These are phyloP conservation scores for Hypoxylon rickii DNA, from an alignment of 495 filamentous ascomycete genomes.

Conservation along the genomic window DNA sequence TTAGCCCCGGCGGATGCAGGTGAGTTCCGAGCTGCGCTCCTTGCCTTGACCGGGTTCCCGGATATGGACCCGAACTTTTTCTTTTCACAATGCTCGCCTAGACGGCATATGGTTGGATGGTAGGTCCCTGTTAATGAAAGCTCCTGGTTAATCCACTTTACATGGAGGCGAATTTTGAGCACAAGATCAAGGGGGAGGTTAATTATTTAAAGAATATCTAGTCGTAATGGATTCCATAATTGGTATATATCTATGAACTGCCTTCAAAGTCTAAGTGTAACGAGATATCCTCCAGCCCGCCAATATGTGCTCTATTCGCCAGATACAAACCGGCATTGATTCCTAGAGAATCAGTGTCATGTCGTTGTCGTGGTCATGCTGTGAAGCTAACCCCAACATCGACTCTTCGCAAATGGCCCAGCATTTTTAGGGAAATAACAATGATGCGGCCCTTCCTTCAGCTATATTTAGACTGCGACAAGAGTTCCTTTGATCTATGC, in stretches of 20 bases:
- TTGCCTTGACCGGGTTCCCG: not conserved
- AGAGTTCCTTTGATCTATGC: not conserved
- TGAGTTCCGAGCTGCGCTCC: slow-evolving; percentile 14
- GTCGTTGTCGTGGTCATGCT: no score
- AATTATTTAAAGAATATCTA: not conserved
- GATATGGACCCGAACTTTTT: not conserved
- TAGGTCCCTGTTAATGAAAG: not conserved
- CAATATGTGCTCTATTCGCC: slow-evolving; percentile 6
- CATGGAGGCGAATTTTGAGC: not conserved
- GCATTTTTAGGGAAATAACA: no score
- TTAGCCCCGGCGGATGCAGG: slow-evolving; percentile 6
- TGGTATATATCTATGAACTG: slow-evolving; percentile 11
- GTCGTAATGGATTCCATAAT: slow-evolving; percentile 6
- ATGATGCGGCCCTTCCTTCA: no score
- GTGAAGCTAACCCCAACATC: no score
- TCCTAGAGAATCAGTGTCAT: no score
- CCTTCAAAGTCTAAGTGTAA: slow-evolving; percentile 7
- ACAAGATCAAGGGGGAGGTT: not conserved
- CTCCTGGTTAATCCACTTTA: not conserved
- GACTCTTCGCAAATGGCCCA: no score
- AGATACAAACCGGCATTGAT: not conserved
- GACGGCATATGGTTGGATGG: not conserved
- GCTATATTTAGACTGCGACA: not conserved
- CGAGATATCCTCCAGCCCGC: not conserved
- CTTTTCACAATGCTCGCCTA: not conserved